phyloP scores from a whole-genome alignment of 2,329 filamentous ascomycete genomes.

The Xylariaceae sp. region DNA sequence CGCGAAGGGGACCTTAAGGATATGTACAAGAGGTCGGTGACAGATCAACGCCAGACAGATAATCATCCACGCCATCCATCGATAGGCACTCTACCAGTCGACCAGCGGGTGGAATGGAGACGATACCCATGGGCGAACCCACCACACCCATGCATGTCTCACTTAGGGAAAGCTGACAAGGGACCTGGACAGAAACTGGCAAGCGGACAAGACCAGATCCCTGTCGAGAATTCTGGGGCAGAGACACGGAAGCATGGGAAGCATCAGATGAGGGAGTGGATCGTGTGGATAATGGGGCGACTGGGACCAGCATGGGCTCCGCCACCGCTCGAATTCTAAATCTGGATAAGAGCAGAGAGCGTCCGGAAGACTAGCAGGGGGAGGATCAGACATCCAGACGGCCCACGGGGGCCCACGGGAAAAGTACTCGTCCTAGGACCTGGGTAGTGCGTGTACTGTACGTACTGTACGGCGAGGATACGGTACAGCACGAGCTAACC shows the following conservation, averaged over 20 bases:
- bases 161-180: slow-evolving; percentile 44
- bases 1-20: slow-evolving; percentile 32
- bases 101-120: slow-evolving; percentile 35
- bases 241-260: slow-evolving; percentile 39
- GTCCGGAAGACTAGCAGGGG: neutral
- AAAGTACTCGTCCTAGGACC: neutral
- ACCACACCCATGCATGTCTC: slow-evolving; percentile 42
- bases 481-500: neutral
- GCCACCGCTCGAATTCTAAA: slow-evolving; percentile 32
- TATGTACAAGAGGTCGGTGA: slow-evolving; percentile 32
- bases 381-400: neutral
- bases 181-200: slow-evolving; percentile 28
- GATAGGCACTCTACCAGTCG: slow-evolving; percentile 33
- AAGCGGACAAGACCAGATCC: slow-evolving; percentile 25
- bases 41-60: slow-evolving; percentile 39
- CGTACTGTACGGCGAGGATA: neutral
- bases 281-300: slow-evolving; percentile 22
- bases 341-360: slow-evolving; percentile 26
- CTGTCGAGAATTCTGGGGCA: slow-evolving; percentile 39
- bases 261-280: slow-evolving; percentile 37
- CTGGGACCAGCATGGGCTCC: slow-evolving; percentile 26
- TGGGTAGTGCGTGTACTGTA: neutral
- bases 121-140: slow-evolving; percentile 27
- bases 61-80: slow-evolving; percentile 30
- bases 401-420: neutral